phyloP scores from a whole-genome alignment of 108 stramenopile genomes.

The Cylindrotheca closterium region DNA sequence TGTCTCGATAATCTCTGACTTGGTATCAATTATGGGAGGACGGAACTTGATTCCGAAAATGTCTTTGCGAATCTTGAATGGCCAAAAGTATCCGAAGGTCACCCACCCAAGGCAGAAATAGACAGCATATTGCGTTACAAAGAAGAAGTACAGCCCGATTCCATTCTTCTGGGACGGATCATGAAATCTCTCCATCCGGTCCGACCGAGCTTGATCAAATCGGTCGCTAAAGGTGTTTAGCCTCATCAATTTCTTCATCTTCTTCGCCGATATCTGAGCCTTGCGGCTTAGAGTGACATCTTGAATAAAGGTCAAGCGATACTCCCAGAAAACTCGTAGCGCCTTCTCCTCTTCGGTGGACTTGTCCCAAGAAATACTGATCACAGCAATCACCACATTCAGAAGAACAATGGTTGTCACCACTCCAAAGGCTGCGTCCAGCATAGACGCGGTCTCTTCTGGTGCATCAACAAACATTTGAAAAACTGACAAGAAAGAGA shows the following conservation, averaged over 20 bases:
- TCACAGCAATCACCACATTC: neutral
- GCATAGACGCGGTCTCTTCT: neutral
- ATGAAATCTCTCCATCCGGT: neutral
- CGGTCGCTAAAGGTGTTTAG: neutral
- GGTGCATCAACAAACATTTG: neutral
- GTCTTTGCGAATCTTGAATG: neutral
- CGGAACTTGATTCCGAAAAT: neutral
- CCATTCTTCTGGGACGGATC: neutral
- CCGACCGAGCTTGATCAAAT: neutral
- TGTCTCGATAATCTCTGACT: neutral
- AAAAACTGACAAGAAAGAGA: neutral
- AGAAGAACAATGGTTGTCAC: neutral
- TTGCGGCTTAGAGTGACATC: neutral
- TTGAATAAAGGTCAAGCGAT: neutral
- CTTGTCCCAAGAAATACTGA: neutral
- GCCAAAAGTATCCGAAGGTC: neutral
- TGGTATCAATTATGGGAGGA: neutral
- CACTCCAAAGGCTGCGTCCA: neutral
- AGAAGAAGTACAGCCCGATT: neutral
- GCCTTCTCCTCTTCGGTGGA: neutral
- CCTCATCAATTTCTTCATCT: too few relatives aligned
- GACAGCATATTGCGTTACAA: neutral
- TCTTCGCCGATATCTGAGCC: too few relatives aligned
- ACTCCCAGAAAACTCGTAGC: neutral
- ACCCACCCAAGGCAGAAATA: neutral